These are phyloP conservation scores for Monosporascus sp. DNA, from an alignment of 2,329 filamentous ascomycete species.

Conservation along the genomic window DNA sequence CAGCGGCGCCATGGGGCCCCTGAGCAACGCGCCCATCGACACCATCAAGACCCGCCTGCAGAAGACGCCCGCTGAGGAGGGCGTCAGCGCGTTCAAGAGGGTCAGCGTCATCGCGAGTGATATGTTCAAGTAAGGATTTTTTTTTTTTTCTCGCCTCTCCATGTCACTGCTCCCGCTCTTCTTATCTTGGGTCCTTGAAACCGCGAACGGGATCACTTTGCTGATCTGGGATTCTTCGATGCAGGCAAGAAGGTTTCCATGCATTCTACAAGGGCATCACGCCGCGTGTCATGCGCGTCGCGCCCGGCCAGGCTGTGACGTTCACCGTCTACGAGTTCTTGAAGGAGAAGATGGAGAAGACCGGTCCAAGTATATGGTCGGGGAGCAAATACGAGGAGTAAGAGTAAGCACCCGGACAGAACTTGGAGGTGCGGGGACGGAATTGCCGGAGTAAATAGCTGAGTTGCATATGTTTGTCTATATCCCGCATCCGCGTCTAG, in stretches of 20 bases:
- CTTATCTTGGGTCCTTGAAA: too few relatives aligned
- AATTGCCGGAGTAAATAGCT: too few relatives aligned
- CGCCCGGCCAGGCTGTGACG: slow-evolving; percentile 81
- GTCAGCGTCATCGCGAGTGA: slow-evolving; percentile 74
- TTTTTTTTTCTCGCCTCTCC: neutral
- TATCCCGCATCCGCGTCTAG: too few relatives aligned
- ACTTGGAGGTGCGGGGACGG: too few relatives aligned
- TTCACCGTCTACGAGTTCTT: slow-evolving; percentile 76
- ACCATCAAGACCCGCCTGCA: slow-evolving; percentile 98
- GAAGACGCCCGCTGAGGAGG: slow-evolving; percentile 76
- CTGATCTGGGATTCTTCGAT: neutral
- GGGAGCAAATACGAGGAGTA: slow-evolving; percentile 66
- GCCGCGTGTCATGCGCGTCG: slow-evolving; percentile 93
- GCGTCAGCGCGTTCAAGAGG: slow-evolving; percentile 72
- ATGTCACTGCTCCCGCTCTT: neutral
- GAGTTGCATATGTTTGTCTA: too few relatives aligned
- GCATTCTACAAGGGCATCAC: slow-evolving; percentile 99
- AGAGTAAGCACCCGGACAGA: neutral
- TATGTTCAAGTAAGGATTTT: slow-evolving; percentile 77
- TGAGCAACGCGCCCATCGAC: slow-evolving; percentile 96
- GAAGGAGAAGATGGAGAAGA: slow-evolving; percentile 66
- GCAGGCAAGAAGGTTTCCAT: slow-evolving; percentile 81
- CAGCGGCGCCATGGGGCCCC: slow-evolving; percentile 87
- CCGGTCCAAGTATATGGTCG: slow-evolving; percentile 51
- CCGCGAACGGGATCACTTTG: too few relatives aligned